Base-by-base conservation (phyloP, 2,329 filamentous ascomycete species). In the Ascocoryne sarcoides region DNA sequence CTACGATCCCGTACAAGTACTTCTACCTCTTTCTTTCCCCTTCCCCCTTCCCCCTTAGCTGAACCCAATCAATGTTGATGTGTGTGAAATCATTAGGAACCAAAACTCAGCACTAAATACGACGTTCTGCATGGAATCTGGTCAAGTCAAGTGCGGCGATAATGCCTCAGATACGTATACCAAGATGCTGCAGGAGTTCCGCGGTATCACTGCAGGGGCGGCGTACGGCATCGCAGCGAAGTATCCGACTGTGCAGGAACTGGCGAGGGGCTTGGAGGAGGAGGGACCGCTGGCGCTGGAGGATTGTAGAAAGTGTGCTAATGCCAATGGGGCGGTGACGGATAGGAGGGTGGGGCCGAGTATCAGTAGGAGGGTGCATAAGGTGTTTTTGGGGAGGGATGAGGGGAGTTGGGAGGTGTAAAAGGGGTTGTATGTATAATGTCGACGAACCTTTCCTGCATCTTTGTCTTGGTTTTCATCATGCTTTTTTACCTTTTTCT, bases 51-150 rank as follows among this genome's bases (percentile, higher is more conserved):
- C 7, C 12, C 23, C 14, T 26, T n/a, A n/a, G n/a, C n/a, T n/a
- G n/a, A n/a, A n/a, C n/a, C n/a, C n/a, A n/a, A n/a, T n/a, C n/a
- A n/a, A n/a, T n/a, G n/a, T n/a, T n/a, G n/a, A n/a, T n/a, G n/a
- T n/a, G n/a, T n/a, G n/a, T n/a, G n/a, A n/a, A n/a, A n/a, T n/a
- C n/a, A n/a, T 26, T 32, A 55, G 49, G 35, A 42, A 26, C 7
- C 68, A 70, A 50, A 63, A 63, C 49, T 66, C 66, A 39, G 68
- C 71, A 1, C 56, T 65, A 2, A 66, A 71, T 10, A 77, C 76
- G 1, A 69, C 73, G 0, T 90, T 90, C 58, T 89, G 84, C 62
- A 88, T 89, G 81, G 83, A 86, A 39, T 67, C 69, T 1, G 84
- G 84, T 0, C 84, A 90, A 61, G 81, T 90, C 31, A 76, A 75